A percentile compares a stretch with the other conserved stretches of the same genome.
Evolutionary conservation across 331 rosid genomes (phyloP).

Genomic region (Acacia concinna): DNA sequence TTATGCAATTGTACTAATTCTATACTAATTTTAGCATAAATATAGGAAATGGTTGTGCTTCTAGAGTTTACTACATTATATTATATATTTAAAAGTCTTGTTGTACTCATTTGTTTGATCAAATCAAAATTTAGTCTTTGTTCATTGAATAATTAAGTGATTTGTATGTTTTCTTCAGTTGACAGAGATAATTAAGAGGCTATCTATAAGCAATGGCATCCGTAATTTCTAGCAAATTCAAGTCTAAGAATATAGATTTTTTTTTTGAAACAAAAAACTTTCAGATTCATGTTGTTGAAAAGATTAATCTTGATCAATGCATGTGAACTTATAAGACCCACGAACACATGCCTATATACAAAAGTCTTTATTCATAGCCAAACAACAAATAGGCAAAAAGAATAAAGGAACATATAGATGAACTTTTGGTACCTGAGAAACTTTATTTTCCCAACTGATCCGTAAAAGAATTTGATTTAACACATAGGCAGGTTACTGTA

Average conservation of each 20-base stretch:
- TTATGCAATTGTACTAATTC: background rate
- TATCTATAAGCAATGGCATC: background rate
- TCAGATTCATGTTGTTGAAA: background rate
- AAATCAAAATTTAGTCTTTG: background rate
- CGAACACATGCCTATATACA: background rate
- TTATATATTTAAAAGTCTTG: background rate
- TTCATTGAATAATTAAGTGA: background rate
- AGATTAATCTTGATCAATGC: background rate
- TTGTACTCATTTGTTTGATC: background rate
- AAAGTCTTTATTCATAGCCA: background rate
- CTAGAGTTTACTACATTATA: background rate
- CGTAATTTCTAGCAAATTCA: background rate
- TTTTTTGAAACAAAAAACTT: too few relatives aligned
- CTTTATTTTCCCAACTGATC: constrained; percentile 17
- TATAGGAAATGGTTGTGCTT: background rate
- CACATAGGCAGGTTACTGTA: background rate
- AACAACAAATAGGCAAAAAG: background rate
- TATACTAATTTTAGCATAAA: background rate
- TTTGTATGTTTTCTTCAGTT: background rate
- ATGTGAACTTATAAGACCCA: background rate
- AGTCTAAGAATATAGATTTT: background rate
- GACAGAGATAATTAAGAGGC: background rate
- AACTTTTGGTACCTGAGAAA: constrained; percentile 24
- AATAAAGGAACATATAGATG: constrained; percentile 1
- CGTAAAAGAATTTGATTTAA: constrained; percentile 5